These are phyloP conservation scores for Potentilla sterilis DNA, from an alignment of 306 rosid species.

Conservation along the genomic window DNA sequence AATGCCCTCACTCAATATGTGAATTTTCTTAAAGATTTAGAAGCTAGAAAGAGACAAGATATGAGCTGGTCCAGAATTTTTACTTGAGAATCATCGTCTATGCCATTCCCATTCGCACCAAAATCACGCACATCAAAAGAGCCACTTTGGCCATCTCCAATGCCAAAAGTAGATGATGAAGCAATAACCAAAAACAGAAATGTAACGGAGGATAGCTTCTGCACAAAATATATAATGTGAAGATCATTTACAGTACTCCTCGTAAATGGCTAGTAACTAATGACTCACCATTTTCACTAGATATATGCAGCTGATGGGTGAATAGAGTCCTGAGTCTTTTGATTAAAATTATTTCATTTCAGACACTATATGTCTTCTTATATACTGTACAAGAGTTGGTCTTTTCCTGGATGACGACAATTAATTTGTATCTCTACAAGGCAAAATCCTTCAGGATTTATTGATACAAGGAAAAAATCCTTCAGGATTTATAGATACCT, in stretches of 20 bases:
- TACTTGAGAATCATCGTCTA: conserved; percentile 13
- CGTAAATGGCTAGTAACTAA: not conserved
- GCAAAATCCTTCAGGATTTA: no score
- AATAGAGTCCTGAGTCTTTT: not conserved
- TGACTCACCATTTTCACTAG: not conserved
- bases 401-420: not conserved
- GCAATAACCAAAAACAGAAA: not conserved
- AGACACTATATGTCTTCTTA: not conserved
- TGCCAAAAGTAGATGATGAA: not conserved
- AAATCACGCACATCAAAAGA: conserved; percentile 10
- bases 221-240: not conserved
- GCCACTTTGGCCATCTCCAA: not conserved
- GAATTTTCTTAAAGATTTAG: not conserved
- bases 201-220: not conserved
- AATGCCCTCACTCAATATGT: not conserved
- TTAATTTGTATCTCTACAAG: not conserved
- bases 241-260: not conserved
- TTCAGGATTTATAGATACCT: not conserved
- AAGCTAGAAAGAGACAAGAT: not conserved
- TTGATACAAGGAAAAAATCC: no score
- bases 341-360: not conserved
- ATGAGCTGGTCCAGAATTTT: not conserved
- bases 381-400: not conserved
- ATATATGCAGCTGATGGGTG: not conserved
- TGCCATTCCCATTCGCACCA: conserved; percentile 12